Conservation (phyloP, 768 basidiomycete species). For the Fomitopsis serialis region DNA sequence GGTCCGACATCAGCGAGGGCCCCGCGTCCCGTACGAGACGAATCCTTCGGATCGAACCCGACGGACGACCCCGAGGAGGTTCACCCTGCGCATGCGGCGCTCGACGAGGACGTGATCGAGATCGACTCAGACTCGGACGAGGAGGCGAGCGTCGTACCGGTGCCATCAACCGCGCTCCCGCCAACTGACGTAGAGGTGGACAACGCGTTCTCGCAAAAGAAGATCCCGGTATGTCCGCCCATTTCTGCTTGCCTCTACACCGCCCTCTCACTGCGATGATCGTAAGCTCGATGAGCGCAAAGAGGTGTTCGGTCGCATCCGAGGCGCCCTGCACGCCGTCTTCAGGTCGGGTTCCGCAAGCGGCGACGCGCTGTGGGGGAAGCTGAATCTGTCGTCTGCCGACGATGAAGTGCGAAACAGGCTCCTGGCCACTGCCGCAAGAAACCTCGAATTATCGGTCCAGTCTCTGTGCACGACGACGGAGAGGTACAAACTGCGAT, state of each 20-base stretch:
- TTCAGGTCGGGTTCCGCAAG: conserved; percentile 25
- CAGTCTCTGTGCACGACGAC: conserved; percentile 46
- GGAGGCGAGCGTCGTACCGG: conserved; percentile 1
- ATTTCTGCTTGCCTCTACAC: neutral
- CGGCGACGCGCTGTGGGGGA: conserved; percentile 26
- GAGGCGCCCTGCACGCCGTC: conserved; percentile 32
- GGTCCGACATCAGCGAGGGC: too few species aligned
- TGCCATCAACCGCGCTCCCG: conserved; percentile 13
- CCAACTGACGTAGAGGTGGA: conserved; percentile 23
- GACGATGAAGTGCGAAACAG: conserved; percentile 29
- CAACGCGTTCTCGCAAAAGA: conserved; percentile 20
- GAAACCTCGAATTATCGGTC: conserved; percentile 41
- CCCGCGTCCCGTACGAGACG: too few species aligned
- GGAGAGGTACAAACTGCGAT: conserved; percentile 42
- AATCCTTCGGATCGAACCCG: too few species aligned
- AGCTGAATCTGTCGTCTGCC: conserved; percentile 11
- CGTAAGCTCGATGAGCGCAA: conserved; percentile 15
- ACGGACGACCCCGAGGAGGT: conserved; percentile 3
- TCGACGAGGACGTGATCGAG: neutral
- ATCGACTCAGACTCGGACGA: neutral
- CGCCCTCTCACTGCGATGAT: neutral
- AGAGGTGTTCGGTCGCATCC: conserved; percentile 33
- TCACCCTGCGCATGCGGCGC: neutral
- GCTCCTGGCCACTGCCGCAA: conserved; percentile 37
- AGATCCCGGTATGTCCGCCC: conserved; percentile 19